A percentile compares a stretch with the other conserved stretches of the same genome.
Evolutionary conservation across 306 rosid genomes (phyloP).

Genomic region (Trifolium dubium): DNA sequence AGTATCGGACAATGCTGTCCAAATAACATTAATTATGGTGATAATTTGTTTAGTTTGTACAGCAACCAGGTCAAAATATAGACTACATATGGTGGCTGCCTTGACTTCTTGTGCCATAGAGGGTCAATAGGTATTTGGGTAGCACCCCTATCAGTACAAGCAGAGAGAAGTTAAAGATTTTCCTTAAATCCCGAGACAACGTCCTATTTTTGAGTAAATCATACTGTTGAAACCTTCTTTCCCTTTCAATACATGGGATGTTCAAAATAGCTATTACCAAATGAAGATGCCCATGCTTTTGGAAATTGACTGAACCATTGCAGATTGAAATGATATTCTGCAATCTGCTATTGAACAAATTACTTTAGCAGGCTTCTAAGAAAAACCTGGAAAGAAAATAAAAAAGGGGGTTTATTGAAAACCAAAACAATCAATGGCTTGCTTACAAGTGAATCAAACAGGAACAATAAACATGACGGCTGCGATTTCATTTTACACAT

Average conservation of each 20-base stretch:
- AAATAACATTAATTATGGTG: slow-evolving; percentile 20
- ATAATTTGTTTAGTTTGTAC: slow-evolving; percentile 25
- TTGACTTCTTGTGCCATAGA: slow-evolving; percentile 24
- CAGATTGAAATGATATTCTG: slow-evolving; percentile 33
- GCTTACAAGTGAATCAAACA: slow-evolving; percentile 20
- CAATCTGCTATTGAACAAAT: slow-evolving; percentile 29
- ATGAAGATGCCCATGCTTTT: slow-evolving; percentile 28
- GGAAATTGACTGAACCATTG: slow-evolving; percentile 34
- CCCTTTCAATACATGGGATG: slow-evolving; percentile 35
- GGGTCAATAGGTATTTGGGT: slow-evolving; percentile 31
- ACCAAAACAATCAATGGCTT: slow-evolving; percentile 16
- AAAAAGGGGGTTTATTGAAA: slow-evolving; percentile 4
- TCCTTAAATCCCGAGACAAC: slow-evolving; percentile 38
- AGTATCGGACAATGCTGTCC: too few relatives aligned
- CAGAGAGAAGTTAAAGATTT: slow-evolving; percentile 33
- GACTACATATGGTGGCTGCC: slow-evolving; percentile 44
- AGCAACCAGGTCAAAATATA: slow-evolving; percentile 35
- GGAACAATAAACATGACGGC: background rate
- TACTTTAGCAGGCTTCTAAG: slow-evolving; percentile 27
- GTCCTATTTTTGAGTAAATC: slow-evolving; percentile 32
- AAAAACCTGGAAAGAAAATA: slow-evolving; percentile 3
- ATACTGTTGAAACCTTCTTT: slow-evolving; percentile 17
- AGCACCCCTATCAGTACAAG: slow-evolving; percentile 28
- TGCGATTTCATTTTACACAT: background rate
- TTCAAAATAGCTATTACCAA: slow-evolving; percentile 24